A percentile compares a stretch with the other conserved stretches of the same genome.
These are phyloP conservation scores for Niveomyces coronatus DNA, from an alignment of 2,329 filamentous ascomycete genomes.

Conservation along the genomic window DNA sequence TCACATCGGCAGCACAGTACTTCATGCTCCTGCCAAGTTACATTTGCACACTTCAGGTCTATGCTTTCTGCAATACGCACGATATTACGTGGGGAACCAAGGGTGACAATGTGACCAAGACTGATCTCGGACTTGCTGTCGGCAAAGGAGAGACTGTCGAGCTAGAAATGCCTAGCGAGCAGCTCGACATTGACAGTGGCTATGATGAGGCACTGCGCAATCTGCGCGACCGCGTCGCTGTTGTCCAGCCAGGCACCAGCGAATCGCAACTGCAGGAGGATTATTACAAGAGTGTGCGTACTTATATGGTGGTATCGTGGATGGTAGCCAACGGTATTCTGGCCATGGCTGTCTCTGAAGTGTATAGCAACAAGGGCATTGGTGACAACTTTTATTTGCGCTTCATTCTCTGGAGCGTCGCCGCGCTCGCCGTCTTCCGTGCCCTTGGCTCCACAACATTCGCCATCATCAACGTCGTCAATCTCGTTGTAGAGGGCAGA, in stretches of 20 bases:
- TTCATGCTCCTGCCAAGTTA: constrained; percentile 86
- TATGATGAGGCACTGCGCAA: constrained; percentile 97
- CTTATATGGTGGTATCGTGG: constrained; percentile 96
- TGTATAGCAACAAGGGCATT: constrained; percentile 62
- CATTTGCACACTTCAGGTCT: constrained; percentile 95
- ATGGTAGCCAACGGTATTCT: constrained; percentile 86
- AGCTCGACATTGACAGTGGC: constrained; percentile 94
- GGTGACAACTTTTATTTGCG: constrained; percentile 81
- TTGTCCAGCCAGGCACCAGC: constrained; percentile 47
- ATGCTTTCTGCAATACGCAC: constrained; percentile 98
- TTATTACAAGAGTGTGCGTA: constrained; percentile 94
- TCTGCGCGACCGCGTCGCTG: constrained; percentile 84
- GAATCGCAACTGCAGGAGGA: constrained; percentile 91
- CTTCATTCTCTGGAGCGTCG: constrained; percentile 90
- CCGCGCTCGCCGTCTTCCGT: constrained; percentile 75
- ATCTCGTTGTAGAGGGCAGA: constrained; percentile 77
- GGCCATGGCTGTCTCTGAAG: constrained; percentile 85
- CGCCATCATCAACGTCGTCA: constrained; percentile 72
- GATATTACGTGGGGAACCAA: constrained; percentile 99
- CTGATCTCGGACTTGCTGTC: constrained; percentile 79
- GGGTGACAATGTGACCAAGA: constrained; percentile 90
- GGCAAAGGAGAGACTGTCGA: constrained; percentile 75
- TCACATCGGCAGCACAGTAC: constrained; percentile 85
- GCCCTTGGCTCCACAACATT: constrained; percentile 75
- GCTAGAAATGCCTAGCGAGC: constrained; percentile 94